Conservation (phyloP, 192 early-diverging fungal genomes). For the Backusella sp. region DNA sequence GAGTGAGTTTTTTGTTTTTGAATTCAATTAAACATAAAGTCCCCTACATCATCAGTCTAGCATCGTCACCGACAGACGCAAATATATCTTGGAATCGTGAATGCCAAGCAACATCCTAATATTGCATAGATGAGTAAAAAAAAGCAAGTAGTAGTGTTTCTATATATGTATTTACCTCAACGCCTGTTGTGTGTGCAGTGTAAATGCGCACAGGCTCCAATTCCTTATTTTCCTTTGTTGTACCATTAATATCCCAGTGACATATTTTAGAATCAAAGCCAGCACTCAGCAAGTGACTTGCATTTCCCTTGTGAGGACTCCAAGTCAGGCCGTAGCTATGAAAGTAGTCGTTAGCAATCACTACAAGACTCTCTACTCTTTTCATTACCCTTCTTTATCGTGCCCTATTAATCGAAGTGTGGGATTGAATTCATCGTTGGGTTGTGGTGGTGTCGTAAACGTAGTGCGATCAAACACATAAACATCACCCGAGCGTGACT, state of each 20-base stretch:
- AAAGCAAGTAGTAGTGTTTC: not conserved
- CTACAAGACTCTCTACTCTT: too few relatives aligned
- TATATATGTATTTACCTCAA: conserved; percentile 58
- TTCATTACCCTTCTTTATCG: conserved; percentile 84
- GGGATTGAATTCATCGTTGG: conserved; percentile 77
- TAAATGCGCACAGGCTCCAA: conserved; percentile 81
- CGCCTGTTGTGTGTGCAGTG: conserved; percentile 83
- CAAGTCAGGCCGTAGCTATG: conserved; percentile 94
- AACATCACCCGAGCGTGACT: conserved; percentile 86
- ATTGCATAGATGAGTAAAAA: not conserved
- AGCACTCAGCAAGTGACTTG: conserved; percentile 85
- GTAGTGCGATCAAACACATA: conserved; percentile 97
- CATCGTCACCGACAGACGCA: conserved; percentile 96
- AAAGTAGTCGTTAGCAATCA: too few relatives aligned
- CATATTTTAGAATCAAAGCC: conserved; percentile 93
- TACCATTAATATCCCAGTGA: conserved; percentile 87
- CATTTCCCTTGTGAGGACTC: conserved; percentile 66
- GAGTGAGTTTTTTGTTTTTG: not conserved
- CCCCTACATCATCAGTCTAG: conserved; percentile 81
- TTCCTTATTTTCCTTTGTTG: conserved; percentile 70
- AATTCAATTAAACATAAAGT: not conserved
- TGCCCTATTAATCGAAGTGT: conserved; percentile 88
- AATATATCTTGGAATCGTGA: conserved; percentile 80
- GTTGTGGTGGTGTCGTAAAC: conserved; percentile 74
- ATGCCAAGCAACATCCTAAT: conserved; percentile 93